Evolutionary conservation across 129 eudicot genomes (phyloP).

Genomic region (Flaveria trinervia): DNA sequence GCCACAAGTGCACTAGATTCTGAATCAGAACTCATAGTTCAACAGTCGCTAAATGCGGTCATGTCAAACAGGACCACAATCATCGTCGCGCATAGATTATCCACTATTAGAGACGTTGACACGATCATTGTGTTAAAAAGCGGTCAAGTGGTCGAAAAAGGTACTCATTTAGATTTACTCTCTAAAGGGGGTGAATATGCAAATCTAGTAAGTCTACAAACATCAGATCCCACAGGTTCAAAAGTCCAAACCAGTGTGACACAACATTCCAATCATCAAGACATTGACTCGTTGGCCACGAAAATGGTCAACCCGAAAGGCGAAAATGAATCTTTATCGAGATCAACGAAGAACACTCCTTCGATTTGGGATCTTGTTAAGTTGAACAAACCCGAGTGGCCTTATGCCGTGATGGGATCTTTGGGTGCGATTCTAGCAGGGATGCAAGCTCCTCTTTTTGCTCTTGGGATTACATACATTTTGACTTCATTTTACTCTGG

Average conservation of each 20-base stretch:
- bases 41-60: conserved; percentile 56
- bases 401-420: conserved; percentile 70
- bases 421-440: conserved; percentile 80
- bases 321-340: conserved; percentile 14
- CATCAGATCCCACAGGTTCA: conserved; percentile 34
- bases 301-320: conserved; percentile 21
- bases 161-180: conserved; percentile 53
- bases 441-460: conserved; percentile 74
- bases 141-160: conserved; percentile 64
- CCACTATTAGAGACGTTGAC: conserved; percentile 69
- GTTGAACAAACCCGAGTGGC: conserved; percentile 78
- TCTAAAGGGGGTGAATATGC: conserved; percentile 64
- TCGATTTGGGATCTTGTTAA: conserved; percentile 71
- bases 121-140: conserved; percentile 59
- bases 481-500: conserved; percentile 73
- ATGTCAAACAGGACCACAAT: conserved; percentile 71
- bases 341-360: conserved; percentile 26
- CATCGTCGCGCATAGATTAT: conserved; percentile 68
- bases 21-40: conserved; percentile 74
- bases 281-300: conserved; percentile 15
- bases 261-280: neutral
- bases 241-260: conserved; percentile 25
- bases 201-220: conserved; percentile 56
- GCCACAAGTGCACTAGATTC: conserved; percentile 91
- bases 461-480: conserved; percentile 68